Evolutionary conservation across 179 eudicot genomes (phyloP).

Genomic region (Nepenthes alata): DNA sequence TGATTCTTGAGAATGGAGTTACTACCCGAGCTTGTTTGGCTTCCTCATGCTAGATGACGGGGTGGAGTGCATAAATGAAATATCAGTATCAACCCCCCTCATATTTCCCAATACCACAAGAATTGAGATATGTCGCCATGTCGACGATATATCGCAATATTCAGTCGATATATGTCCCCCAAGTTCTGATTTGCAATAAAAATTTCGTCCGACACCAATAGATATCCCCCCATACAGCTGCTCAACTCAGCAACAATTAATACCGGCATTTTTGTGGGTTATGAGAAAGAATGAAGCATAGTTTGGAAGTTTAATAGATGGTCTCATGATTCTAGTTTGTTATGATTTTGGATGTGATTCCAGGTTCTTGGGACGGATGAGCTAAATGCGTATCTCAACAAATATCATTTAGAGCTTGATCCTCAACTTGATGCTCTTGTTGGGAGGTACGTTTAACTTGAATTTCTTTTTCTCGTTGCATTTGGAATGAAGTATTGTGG

Average conservation of each 20-base stretch:
- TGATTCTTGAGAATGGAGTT: too few relatives aligned
- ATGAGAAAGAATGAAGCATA: not conserved
- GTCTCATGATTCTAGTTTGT: not conserved
- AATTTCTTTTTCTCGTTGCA: not conserved
- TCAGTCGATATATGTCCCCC: not conserved
- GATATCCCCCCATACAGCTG: too few relatives aligned
- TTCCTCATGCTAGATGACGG: too few relatives aligned
- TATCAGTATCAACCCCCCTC: too few relatives aligned
- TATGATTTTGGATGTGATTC: conserved; percentile 6
- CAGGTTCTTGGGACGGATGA: conserved; percentile 93
- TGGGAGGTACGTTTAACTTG: conserved; percentile 47
- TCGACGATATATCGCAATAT: too few relatives aligned
- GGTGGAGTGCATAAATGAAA: too few relatives aligned
- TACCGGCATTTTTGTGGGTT: not conserved
- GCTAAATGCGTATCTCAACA: conserved; percentile 67
- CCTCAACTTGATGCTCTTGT: conserved; percentile 90
- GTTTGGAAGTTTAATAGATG: not conserved
- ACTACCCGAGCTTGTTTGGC: too few relatives aligned
- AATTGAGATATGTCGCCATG: too few relatives aligned
- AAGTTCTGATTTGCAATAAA: not conserved
- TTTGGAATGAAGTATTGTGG: not conserved
- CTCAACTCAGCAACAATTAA: too few relatives aligned
- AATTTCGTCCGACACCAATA: not conserved
- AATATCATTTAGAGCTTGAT: conserved; percentile 69
- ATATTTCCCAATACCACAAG: too few relatives aligned